phyloP scores from a whole-genome alignment of 163 green algal genomes.

The Scenedesmus sp. region DNA sequence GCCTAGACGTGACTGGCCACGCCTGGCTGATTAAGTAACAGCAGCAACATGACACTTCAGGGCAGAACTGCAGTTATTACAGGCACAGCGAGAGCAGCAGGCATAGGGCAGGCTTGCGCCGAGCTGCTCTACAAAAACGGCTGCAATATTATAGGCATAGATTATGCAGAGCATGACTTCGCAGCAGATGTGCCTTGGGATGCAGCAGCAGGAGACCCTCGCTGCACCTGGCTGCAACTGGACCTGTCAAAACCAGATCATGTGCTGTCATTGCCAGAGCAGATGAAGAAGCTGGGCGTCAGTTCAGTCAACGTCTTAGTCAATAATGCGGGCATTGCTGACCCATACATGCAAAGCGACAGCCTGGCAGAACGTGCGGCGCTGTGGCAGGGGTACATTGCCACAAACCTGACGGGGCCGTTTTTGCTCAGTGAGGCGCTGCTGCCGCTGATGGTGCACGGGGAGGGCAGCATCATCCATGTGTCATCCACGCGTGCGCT shows the following conservation, averaged over 20 bases:
- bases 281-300: slow-evolving; percentile 31
- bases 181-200: not conserved
- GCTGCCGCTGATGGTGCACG: slow-evolving; percentile 56
- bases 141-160: slow-evolving; percentile 64
- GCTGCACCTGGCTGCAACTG: slow-evolving; percentile 20
- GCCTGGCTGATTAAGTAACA: not conserved
- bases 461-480: slow-evolving; percentile 66
- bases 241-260: slow-evolving; percentile 47
- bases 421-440: slow-evolving; percentile 65
- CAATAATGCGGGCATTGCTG: slow-evolving; percentile 65
- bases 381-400: slow-evolving; percentile 60
- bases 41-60: not conserved
- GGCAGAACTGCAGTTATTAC: slow-evolving; percentile 63
- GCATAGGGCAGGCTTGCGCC: slow-evolving; percentile 61
- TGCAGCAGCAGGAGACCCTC: not conserved
- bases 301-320: slow-evolving; percentile 48
- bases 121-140: slow-evolving; percentile 49
- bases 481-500: slow-evolving; percentile 67
- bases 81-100: slow-evolving; percentile 54
- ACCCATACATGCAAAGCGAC: slow-evolving; percentile 34
- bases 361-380: slow-evolving; percentile 8
- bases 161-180: slow-evolving; percentile 39
- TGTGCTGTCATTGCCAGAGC: slow-evolving; percentile 16
- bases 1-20: not conserved
- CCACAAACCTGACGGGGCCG: slow-evolving; percentile 62